Percentiles rank a stretch among this genome's conserved stretches.
Evolutionary conservation across 2,329 filamentous ascomycete species (phyloP).

Genomic region (Leptoxyphium fumago): DNA sequence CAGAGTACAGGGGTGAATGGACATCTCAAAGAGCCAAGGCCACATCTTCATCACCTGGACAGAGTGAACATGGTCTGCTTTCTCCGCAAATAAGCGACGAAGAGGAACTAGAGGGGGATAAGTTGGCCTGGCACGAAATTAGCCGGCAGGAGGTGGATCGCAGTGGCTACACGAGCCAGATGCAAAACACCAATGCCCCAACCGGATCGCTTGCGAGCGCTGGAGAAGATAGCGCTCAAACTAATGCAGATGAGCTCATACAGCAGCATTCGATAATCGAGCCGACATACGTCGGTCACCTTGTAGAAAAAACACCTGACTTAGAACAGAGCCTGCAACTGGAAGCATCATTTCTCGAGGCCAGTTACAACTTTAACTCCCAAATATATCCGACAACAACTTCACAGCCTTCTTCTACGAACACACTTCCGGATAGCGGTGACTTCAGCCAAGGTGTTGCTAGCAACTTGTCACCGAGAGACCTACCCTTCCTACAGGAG

Average conservation of each 20-base stretch:
- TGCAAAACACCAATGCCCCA: neutral
- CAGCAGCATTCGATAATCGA: neutral
- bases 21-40: neutral
- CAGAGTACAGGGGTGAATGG: neutral
- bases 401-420: neutral
- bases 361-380: neutral
- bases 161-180: neutral
- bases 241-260: neutral
- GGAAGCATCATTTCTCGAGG: neutral
- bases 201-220: neutral
- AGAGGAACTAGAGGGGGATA: neutral
- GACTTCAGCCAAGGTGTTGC: neutral
- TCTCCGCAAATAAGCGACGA: neutral
- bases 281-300: neutral
- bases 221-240: neutral
- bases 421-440: neutral
- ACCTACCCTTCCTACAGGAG: conserved; percentile 10
- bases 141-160: neutral
- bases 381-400: neutral
- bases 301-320: neutral
- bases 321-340: neutral
- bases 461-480: neutral
- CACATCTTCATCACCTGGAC: neutral
- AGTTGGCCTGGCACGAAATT: neutral
- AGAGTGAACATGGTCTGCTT: neutral